phyloP scores from a whole-genome alignment of 2,329 filamentous ascomycete species.

The Claviceps sp. region DNA sequence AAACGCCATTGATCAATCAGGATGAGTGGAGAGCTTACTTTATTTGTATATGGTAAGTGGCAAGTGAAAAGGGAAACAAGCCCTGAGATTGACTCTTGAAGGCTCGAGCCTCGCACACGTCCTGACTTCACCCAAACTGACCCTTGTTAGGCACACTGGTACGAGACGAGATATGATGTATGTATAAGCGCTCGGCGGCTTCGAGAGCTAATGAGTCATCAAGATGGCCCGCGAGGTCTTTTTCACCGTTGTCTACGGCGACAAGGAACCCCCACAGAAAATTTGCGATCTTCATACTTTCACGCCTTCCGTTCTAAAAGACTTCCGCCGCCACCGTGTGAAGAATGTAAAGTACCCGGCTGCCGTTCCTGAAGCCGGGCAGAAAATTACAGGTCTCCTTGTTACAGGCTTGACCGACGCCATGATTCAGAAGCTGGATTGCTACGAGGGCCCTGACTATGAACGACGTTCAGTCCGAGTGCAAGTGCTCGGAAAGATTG shows the following conservation, averaged over 20 bases:
- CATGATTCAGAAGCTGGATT: constrained; percentile 63
- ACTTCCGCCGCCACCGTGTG: constrained; percentile 60
- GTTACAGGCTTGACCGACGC: constrained; percentile 66
- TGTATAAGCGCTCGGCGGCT: neutral
- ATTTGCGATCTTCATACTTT: constrained; percentile 46
- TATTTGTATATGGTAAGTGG: constrained; percentile 43
- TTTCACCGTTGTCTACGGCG: constrained; percentile 67
- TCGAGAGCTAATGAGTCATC: constrained; percentile 11
- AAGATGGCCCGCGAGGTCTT: constrained; percentile 79
- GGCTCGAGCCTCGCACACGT: neutral
- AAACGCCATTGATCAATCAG: constrained; percentile 7
- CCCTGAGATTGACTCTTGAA: neutral
- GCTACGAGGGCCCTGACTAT: constrained; percentile 73
- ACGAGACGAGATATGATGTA: constrained; percentile 1
- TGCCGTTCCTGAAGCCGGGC: constrained; percentile 43
- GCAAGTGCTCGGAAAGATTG: constrained; percentile 32
- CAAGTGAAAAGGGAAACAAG: neutral
- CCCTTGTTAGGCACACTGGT: constrained; percentile 22
- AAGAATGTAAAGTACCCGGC: constrained; percentile 64
- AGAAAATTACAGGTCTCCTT: constrained; percentile 59
- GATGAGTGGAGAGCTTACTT: constrained; percentile 30
- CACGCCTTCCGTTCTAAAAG: constrained; percentile 61
- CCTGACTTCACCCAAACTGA: constrained; percentile 3
- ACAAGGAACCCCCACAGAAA: constrained; percentile 31
- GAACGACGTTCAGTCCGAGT: constrained; percentile 40